Base-by-base conservation (phyloP, 2,329 filamentous ascomycete genomes). In the Ascochyta koolunga region DNA sequence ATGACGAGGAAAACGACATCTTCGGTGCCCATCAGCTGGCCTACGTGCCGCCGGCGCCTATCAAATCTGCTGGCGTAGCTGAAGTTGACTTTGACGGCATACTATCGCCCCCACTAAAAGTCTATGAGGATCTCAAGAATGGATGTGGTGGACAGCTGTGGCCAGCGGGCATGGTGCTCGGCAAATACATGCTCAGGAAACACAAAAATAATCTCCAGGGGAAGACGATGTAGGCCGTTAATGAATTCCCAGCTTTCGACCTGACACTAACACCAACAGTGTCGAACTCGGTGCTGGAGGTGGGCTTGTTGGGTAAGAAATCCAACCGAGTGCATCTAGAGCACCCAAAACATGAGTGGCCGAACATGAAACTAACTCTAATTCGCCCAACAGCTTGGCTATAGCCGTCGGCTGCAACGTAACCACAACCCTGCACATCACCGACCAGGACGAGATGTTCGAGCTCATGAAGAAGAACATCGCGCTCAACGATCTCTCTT, bases 131-230 rank as follows among this genome's bases (percentile, higher is more conserved):
- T 75, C 83, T 96, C 41, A 86, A 85, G 52, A 86, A 90, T 59
- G 95, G 95, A 56, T 98, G 95, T 74, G 95, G 95, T 42, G 95
- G 95, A 2, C 90, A 96, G 76, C 83, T 96, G 10, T 98, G 95
- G 95, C 93, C 93, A 3, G 93, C 93, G 0, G 95, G 95, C 10
- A 89, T 96, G 86, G 85, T 95, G 15, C 80, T 99, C 47, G 85
- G 89, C 18, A 91, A 89, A 75, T 96, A 98, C 72, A 84, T 98
- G 82, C 81, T 98, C 54, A 84, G 88, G 46, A 87, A 87, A 69
- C 89, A 90, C 65, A 79, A 79, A 58, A 77, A 83, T n/a, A 78
- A 84, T 61, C 74, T 96, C 59, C 76, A 75, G 52, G 79, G 83
- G 53, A 87, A 89, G 60, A 84, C 85, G 75, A 91, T 96, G 90